Base-by-base conservation (phyloP, 441 rosid genomes). In the Populus tomentosa region DNA sequence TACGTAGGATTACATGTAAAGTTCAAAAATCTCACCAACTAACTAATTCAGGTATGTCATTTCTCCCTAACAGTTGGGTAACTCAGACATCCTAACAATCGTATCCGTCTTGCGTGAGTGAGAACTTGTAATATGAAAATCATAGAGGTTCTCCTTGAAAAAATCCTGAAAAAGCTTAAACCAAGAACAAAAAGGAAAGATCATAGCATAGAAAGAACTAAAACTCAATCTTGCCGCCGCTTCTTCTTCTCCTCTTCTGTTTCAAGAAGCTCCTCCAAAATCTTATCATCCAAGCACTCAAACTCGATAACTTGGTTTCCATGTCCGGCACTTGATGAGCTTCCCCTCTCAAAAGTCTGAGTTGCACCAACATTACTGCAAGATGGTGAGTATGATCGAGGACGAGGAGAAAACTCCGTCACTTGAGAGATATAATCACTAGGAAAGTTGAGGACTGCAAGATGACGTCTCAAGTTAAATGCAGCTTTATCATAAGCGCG, bases 401-500 rank as follows among this genome's bases (percentile, higher is more conserved):
- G 32, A 30, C 71, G 69, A 61, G 85, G 68, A 33, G 83, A 77
- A 10, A 83, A 74, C 3, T 69, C 82, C 74, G 65, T 74, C 28
- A 85, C 64, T 70, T 63, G 82, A 40, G 85, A 53, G 72, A 81
- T 85, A 67, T 88, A 87, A 73, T 90, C 91, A 65, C 78, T 66
- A 7, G 92, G 92, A 74, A 90, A 89, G 56, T 88, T 88, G 76
- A 90, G 87, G 24, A 83, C 82, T 6, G 94, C 92, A 78, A 86
- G 82, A 67, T 86, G 89, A 40, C 89, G 88, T 71, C 90, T 80
- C 68, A 88, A 1, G 68, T 73, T 77, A 70, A 86, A 90, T 16
- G 94, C 90, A 0, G 92, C 92, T 23, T 82, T 80, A 73, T 90
- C 92, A 35, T 90, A 90, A 21, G 94, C 94, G 24, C 91, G 88